Base-by-base conservation (phyloP, 208 protist genomes). In the Trypanosomatidae sp. region DNA sequence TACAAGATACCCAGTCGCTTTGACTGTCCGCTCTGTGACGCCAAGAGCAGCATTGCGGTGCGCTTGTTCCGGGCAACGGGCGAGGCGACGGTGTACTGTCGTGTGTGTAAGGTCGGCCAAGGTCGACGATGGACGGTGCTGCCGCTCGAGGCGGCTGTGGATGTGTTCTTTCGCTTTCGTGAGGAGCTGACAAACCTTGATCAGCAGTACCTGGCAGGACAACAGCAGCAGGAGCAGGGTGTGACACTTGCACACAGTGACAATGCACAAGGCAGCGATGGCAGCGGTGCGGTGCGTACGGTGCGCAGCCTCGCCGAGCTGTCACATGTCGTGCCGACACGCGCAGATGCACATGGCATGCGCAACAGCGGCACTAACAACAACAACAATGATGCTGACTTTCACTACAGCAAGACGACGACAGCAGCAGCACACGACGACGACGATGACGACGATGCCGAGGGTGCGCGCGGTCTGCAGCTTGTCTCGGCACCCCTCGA, bases 1-100 rank as follows among this genome's bases (percentile, higher is more conserved):
- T 94, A 94, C 57, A 94, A 94, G 51, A 90, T 94, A 46, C 85
- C 85, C 1, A 35, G 56, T 1, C 73, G 69, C 38, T 94, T 94
- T 57, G 80, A 90, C 54, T 94, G 85, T 52, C 85, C 85, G 8
- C 23, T 90, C 21, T 94, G 85, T 49, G 85, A 94, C 55, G 71
- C 74, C 11, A 89, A 89, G 60, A 56, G 56, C 24, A 66, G 60
- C 43, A 87, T 94, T 35, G 67, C 61, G 18, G 79, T 94, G 30
- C 71, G 66, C 38, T 64, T 94, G 3, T 37, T 68, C 21, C 63
- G 71, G 5, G 49, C 41, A n/a, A 66, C 37, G 25, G 62, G 61
- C 24, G 58, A 66, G 19, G 85, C 78, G 5, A 62, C 38, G 19
- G 62, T 94, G 13, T 60, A 76, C 33, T 94, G 85, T 58, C 77